Evolutionary conservation across 441 rosid species (phyloP).

Genomic region (Brassica hybrid): DNA sequence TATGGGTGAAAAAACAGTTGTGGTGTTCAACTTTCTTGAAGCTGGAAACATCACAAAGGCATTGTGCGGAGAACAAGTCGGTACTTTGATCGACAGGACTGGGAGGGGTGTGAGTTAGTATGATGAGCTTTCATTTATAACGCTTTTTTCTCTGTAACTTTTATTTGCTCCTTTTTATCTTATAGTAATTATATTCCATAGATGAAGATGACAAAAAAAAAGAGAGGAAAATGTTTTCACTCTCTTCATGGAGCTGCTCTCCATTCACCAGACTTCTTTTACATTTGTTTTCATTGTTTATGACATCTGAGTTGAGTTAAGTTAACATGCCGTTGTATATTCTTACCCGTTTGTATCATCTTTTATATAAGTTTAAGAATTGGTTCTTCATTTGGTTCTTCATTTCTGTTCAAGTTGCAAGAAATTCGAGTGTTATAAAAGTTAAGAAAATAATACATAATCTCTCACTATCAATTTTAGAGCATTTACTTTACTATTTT

Average conservation of each 20-base stretch:
- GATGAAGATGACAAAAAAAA: constrained; percentile 12
- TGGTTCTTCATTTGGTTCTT: neutral
- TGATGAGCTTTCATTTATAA: neutral
- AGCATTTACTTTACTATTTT: neutral
- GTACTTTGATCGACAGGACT: constrained; percentile 63
- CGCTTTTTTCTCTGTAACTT: constrained; percentile 12
- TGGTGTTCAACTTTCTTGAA: constrained; percentile 71
- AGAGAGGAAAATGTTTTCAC: too few relatives aligned
- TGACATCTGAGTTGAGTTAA: neutral
- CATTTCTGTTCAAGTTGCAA: neutral
- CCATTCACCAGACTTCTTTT: too few relatives aligned
- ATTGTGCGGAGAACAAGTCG: constrained; percentile 72
- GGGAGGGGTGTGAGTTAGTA: constrained; percentile 48
- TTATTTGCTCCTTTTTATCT: neutral
- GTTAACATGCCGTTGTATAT: neutral
- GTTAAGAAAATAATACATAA: neutral
- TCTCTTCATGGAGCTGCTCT: too few relatives aligned
- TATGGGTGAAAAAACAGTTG: constrained; percentile 48
- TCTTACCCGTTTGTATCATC: neutral
- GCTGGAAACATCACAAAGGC: constrained; percentile 76
- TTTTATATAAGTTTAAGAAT: neutral
- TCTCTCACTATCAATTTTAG: neutral
- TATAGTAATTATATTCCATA: constrained; percentile 28
- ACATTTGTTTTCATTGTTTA: too few relatives aligned
- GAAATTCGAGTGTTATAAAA: neutral